Conservation (phyloP, 345 rosid genomes). For the Heritiera fomes region DNA sequence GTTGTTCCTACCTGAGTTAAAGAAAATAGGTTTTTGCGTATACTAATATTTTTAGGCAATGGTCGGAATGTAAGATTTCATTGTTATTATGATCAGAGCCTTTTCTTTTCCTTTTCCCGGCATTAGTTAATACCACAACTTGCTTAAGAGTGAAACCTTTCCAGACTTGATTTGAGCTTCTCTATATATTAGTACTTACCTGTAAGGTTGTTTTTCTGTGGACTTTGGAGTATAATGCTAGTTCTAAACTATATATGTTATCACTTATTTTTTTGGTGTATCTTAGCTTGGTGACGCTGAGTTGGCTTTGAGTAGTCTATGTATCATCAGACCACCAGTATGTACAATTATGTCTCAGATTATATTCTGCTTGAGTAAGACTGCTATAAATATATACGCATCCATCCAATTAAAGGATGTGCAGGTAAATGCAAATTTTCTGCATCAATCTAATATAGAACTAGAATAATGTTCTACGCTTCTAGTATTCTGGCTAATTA, state of each 20-base stretch:
- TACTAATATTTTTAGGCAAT: slow-evolving; percentile 26
- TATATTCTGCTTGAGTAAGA: neutral
- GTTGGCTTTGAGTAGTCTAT: neutral
- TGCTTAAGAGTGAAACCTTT: neutral
- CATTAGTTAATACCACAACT: neutral
- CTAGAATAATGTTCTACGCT: slow-evolving; percentile 1
- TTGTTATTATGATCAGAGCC: neutral
- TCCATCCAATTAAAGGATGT: neutral
- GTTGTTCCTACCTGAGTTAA: slow-evolving; percentile 25
- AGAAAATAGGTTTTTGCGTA: slow-evolving; percentile 21
- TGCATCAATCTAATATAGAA: neutral
- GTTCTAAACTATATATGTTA: neutral
- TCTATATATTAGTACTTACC: neutral
- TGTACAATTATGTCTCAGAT: neutral
- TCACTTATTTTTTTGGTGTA: neutral
- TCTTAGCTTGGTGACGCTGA: neutral
- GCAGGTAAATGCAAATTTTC: neutral
- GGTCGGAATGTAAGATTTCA: slow-evolving; percentile 23
- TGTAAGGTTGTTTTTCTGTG: neutral
- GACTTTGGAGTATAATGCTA: neutral
- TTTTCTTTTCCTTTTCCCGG: neutral
- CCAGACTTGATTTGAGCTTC: slow-evolving; percentile 7
- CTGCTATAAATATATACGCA: neutral
- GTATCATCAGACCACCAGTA: neutral
- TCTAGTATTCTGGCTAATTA: neutral